Base-by-base conservation (phyloP, 192 early-diverging fungal genomes). In the Coemansia sp. region DNA sequence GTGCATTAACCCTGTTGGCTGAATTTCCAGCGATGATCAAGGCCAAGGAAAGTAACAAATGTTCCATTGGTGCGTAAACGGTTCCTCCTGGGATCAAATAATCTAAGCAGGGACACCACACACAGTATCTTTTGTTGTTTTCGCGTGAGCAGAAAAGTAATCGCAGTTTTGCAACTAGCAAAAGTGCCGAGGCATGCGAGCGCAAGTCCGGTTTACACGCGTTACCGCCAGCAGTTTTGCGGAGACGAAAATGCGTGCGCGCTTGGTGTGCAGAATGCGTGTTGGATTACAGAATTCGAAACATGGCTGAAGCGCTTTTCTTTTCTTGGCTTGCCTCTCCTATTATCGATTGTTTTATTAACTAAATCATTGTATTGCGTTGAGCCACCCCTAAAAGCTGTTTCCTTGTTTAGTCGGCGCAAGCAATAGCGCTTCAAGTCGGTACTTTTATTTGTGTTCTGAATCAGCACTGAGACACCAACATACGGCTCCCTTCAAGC, bases 261-360 rank as follows among this genome's bases (percentile, higher is more conserved):
- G 38, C 49, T 51, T 55, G 25, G 14, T 29, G 24, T 29, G 23
- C 48, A 49, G 48, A 22, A 21, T 49, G 48, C 48, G 48, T 49
- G 48, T 21, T 21, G 19, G n/a, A 21, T 19, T 17, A 17, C 48
- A 49, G 48, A 49, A 49, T 49, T 49, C 48, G 48, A 49, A 49
- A 24, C 53, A 55, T 29, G 53, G 25, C 53, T 29, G 23, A 17
- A 15, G 53, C 53, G 12, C n/a, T 29, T 55, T 55, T n/a, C 22
- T 55, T 39, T 27, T 49, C 27, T 19, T 49, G 12, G 43, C 32
- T 60, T 23, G 58, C 59, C 39, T 60, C 9, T 47, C 32, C 35
- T 57, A 25, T 58, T 58, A 24, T 24, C 9, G 21, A 58, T 58
- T 58, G 57, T 58, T 22, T 41, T 58, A 24, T 24, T 58, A 24